Base-by-base conservation (phyloP, 2,329 filamentous ascomycete species). In the Penicillium sp. region DNA sequence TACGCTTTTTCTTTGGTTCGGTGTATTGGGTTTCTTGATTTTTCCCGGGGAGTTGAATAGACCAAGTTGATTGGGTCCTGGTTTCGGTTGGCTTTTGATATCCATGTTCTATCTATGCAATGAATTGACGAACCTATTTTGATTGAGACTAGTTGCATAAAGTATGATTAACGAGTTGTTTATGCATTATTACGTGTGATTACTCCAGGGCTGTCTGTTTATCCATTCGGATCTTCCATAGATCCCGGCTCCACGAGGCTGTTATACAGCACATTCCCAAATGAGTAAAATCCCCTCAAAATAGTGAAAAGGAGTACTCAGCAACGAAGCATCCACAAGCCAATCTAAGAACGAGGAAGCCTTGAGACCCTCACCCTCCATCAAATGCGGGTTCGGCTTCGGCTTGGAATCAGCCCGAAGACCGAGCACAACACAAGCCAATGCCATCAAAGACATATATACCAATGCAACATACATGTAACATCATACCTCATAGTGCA, bases 31-130 rank as follows among this genome's bases (percentile, higher is more conserved):
- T 8, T 41, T 21, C 5, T 50, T 13, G 17, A 10, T 15, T 42
- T 23, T 49, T 33, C 15, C n/a, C 23, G 1, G 5, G 49, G 27
- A 13, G 38, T 44, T 13, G 10, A 17, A 44, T 19, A 25, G 29
- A 12, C n/a, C 23, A 35, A n/a, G 15, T n/a, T n/a, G n/a, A n/a
- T n/a, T n/a, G n/a, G n/a, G 29, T 19, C 21, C 17, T 39, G 25
- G 42, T 31, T 21, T 25, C 21, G 44, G 44, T 48, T 48, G 25
- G 25, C 29, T 39, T 53, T 53, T 39, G 43, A 54, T 49, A 54
- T 39, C 43, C 43, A n/a, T 49, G 33, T 23, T 48, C 15, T 41
- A 39, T 33, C 13, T n/a, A 48, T 36, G 49, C 13, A 29, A 49
- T 19, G 47, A 49, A 51, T 33, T 51, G 1, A 33, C 19, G 19